Percentiles rank a stretch among this genome's conserved stretches.
Evolutionary conservation across 2,329 filamentous ascomycete genomes (phyloP).

Genomic region (Gaeumannomyces tritici): DNA sequence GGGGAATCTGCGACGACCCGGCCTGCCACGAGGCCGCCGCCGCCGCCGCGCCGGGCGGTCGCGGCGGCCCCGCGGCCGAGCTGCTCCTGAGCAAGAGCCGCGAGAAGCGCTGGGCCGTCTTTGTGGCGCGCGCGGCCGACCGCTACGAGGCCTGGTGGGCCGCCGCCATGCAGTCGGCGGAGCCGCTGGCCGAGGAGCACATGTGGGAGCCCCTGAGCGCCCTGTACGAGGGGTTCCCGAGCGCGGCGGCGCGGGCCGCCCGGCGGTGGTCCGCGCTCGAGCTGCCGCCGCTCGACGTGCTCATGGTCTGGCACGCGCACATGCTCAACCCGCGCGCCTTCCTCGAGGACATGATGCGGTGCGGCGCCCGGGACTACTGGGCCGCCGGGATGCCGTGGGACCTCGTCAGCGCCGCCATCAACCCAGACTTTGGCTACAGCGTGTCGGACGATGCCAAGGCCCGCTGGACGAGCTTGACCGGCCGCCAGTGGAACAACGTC

Average conservation of each 20-base stretch:
- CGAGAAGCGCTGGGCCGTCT: constrained; percentile 68
- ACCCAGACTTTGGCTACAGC: constrained; percentile 47
- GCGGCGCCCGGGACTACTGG: constrained; percentile 47
- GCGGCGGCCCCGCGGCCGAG: constrained; percentile 13
- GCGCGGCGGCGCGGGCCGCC: background rate
- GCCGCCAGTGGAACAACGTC: constrained; percentile 48
- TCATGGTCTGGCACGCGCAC: constrained; percentile 74
- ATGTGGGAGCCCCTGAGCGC: constrained; percentile 17
- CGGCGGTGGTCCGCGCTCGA: constrained; percentile 1
- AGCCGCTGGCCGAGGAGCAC: constrained; percentile 22
- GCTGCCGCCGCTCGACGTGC: constrained; percentile 35
- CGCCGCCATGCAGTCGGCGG: constrained; percentile 13
- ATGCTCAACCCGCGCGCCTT: constrained; percentile 70
- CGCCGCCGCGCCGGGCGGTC: too few relatives aligned
- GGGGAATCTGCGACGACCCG: constrained; percentile 45
- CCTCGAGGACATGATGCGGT: constrained; percentile 61
- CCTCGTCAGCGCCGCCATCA: constrained; percentile 46
- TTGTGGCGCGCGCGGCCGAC: constrained; percentile 56
- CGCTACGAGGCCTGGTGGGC: constrained; percentile 61
- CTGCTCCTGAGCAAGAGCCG: constrained; percentile 42
- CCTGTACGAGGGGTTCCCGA: constrained; percentile 24
- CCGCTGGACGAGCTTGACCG: constrained; percentile 37
- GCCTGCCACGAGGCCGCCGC: constrained; percentile 12
- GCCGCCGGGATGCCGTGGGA: constrained; percentile 57
- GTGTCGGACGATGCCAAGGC: constrained; percentile 31